Base-by-base conservation (phyloP, 306 rosid genomes). In the Glycine soja region DNA sequence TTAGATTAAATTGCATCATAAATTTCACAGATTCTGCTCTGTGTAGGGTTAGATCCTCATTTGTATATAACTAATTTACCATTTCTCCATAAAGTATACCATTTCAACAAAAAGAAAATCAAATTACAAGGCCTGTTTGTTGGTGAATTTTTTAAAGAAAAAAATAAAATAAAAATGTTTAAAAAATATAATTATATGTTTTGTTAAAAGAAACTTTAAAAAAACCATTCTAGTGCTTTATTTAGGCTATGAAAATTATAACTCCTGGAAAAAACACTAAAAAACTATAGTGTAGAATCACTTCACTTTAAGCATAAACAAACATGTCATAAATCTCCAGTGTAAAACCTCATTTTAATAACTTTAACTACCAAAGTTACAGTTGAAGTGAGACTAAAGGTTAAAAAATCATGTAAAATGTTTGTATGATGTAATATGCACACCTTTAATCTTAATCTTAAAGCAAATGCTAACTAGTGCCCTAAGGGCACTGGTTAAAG, bases 91-190 rank as follows among this genome's bases (percentile, higher is more conserved):
- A 57, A 1, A 56, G 63, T 46, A 72, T 66, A 67, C 7, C 16
- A 38, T 32, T 70, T 81, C 76, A 75, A 81, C 54, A 32, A 80
- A 65, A 24, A 80, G 30, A 40, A 81, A 43, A 24, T 24, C 15
- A 6, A 42, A 32, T 18, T 54, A 46, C 16, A 67, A 47, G 30
- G 72, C 32, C 8, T 66, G 34, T 66, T 66, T 40, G 13, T 30
- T 42, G 14, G 8, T 43, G 36, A 15, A 43, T 43, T 42, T 42
- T 42, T n/a, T n/a, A 67, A 67, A 67, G 14, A 16, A 67, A 57
- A 9, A 19, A 19, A 19, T 4, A 2, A 62, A 62, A 30, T 62
- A 32, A 62, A 68, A 47, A 46, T 46, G 16, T 69, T 46, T 46
- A 0, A 19, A 47, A 46, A 69, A 18, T 47, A 68, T 10, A 18